Conservation (phyloP, 345 rosid genomes). For the Eucalyptus coolabah region DNA sequence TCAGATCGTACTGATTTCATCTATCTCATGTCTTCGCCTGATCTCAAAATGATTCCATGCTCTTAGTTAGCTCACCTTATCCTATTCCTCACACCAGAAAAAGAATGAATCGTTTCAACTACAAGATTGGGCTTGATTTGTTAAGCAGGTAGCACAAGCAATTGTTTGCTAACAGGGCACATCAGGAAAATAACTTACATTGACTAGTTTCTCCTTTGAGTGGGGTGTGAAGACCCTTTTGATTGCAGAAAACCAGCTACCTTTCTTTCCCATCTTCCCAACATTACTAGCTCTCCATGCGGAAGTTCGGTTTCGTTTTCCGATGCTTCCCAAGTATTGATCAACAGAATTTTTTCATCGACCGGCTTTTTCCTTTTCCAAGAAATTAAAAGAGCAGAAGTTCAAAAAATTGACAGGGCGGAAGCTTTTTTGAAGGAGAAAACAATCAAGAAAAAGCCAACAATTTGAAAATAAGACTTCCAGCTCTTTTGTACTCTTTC, state of each 20-base stretch:
- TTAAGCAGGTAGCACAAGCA: background rate
- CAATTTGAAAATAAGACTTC: background rate
- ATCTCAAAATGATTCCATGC: background rate
- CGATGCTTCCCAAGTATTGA: background rate
- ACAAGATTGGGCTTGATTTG: background rate
- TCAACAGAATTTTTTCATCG: background rate
- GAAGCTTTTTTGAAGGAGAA: background rate
- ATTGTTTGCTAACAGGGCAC: background rate
- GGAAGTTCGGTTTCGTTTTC: background rate
- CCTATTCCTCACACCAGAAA: background rate
- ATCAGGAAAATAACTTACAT: conserved; percentile 27
- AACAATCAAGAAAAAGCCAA: background rate
- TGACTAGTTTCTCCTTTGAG: conserved; percentile 60
- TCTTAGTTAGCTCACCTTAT: background rate
- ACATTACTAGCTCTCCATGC: conserved; percentile 46
- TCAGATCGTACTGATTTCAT: background rate
- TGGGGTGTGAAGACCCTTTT: conserved; percentile 65
- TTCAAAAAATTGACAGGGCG: background rate
- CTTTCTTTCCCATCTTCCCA: conserved; percentile 82
- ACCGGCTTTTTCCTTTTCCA: background rate
- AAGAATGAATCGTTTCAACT: background rate
- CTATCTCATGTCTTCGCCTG: background rate
- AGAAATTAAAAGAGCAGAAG: background rate
- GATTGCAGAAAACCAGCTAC: conserved; percentile 92
- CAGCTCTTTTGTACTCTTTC: background rate